Evolutionary conservation across 163 green algal genomes (phyloP), one percentile per base, ranked within the genome.

Genomic region (Volvox carteri): DNA sequence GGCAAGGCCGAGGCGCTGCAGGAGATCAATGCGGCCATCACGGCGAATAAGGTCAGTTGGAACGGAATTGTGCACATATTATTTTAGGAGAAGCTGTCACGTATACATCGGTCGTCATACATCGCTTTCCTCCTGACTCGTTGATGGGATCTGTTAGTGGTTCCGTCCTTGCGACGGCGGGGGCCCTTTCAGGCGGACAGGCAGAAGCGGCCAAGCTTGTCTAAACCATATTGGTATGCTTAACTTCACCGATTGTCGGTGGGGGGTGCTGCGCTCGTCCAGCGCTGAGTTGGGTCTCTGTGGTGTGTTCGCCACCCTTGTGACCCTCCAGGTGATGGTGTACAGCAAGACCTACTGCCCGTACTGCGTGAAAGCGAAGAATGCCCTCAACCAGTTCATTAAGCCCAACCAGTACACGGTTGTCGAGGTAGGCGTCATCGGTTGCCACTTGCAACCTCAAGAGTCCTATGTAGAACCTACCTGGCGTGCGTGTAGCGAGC

Each of bases 351-450:
- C 50, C 0, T 94, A 94, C 85, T 96, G 94, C 86, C 93, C 94
- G 16, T 95, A 93, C 84, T 96, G 94, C 85, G 85, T 86, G 58
- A 95, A 95, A 79, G 94, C 92, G 35, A 96, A 96, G 86, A 78
- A 78, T 23, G 92, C 94, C 16, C 86, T 92, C 12, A 60, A 75
- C 28, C 74, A 44, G 14, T 77, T 92, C 39, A 28, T 94, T 28
- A 76, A 92, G 76, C 83, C 84, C 28, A 65, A 67, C 19, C 52
- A 92, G 46, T 91, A 90, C 67, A 85, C 86, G 6, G 84, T 93
- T 1, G 44, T 94, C 1, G 92, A 93, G 90, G 84, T 93, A 48
- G 30, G 70, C 4, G 62, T 42, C 62, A 70, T 41, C n/a, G n/a
- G n/a, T n/a, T n/a, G n/a, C n/a, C n/a, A n/a, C n/a, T n/a, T n/a